Evolutionary conservation across 2,329 filamentous ascomycete genomes (phyloP).

Genomic region (Cladosporium sp.): DNA sequence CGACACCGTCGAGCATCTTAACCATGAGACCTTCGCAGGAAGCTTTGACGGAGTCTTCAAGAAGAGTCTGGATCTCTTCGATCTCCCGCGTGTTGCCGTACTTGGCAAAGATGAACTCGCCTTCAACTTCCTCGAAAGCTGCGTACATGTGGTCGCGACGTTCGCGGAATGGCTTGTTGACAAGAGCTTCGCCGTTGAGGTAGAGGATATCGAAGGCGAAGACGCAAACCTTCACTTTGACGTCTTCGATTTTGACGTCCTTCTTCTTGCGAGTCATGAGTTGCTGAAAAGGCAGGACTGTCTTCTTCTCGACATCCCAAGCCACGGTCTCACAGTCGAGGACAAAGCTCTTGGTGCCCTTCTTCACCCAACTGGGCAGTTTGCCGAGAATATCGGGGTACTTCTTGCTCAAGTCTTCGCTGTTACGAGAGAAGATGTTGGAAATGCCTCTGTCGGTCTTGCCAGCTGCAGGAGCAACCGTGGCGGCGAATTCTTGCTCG

Average conservation of each 20-base stretch:
- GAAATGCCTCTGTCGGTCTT: constrained; percentile 70
- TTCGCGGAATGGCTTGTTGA: constrained; percentile 80
- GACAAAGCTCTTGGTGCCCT: constrained; percentile 88
- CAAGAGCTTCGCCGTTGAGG: constrained; percentile 82
- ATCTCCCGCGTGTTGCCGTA: constrained; percentile 82
- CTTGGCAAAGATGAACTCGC: constrained; percentile 87
- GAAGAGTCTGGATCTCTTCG: constrained; percentile 85
- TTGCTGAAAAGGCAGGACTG: constrained; percentile 93
- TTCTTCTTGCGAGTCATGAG: constrained; percentile 98
- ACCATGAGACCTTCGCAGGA: constrained; percentile 98
- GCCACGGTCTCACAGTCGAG: constrained; percentile 98
- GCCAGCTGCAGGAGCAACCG: constrained; percentile 52
- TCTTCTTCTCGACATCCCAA: constrained; percentile 93
- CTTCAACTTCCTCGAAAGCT: constrained; percentile 73
- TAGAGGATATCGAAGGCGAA: constrained; percentile 96
- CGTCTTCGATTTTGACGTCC: constrained; percentile 90
- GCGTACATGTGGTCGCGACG: constrained; percentile 68
- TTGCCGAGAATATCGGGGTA: constrained; percentile 93
- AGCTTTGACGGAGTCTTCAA: constrained; percentile 92
- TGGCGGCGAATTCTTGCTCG: constrained; percentile 62
- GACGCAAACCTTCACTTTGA: constrained; percentile 94
- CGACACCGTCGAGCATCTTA: constrained; percentile 92
- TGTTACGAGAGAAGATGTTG: constrained; percentile 95
- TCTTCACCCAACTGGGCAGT: constrained; percentile 82
- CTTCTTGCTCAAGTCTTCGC: constrained; percentile 93